A percentile compares a stretch with the other conserved stretches of the same genome.
These are phyloP conservation scores for Cyclotella atomus DNA, from an alignment of 108 stramenopile species.

Conservation along the genomic window DNA sequence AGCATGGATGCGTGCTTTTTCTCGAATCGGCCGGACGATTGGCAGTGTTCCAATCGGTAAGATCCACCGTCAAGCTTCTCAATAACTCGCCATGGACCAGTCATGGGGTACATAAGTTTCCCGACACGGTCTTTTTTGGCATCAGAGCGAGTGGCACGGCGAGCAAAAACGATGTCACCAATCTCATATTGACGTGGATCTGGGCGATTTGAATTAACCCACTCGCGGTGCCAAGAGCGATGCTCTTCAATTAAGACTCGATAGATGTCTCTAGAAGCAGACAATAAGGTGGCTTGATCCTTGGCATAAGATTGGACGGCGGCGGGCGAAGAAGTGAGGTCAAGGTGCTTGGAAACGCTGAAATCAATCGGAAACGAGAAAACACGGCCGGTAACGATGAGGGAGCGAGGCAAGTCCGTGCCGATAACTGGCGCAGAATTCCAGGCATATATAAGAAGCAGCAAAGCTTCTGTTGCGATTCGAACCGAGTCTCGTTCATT, in stretches of 20 bases:
- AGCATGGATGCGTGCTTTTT: slow-evolving; percentile 22
- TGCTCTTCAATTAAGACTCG: slow-evolving; percentile 15
- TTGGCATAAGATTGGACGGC: slow-evolving; percentile 5
- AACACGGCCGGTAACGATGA: slow-evolving; percentile 25
- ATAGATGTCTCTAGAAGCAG: background rate
- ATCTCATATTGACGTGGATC: background rate
- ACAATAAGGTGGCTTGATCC: background rate
- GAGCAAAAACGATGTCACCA: slow-evolving; percentile 11
- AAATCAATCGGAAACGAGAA: slow-evolving; percentile 43
- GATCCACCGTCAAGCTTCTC: slow-evolving; percentile 15
- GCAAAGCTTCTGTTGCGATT: background rate
- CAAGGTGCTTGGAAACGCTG: background rate
- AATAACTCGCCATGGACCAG: slow-evolving; percentile 21
- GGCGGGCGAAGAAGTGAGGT: background rate
- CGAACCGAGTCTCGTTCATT: slow-evolving; percentile 15
- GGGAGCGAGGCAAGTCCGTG: slow-evolving; percentile 13
- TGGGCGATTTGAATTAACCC: background rate
- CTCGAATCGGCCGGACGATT: background rate
- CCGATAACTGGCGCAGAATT: slow-evolving; percentile 29
- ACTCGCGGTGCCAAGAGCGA: slow-evolving; percentile 1
- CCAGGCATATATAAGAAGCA: slow-evolving; percentile 32
- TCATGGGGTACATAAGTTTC: slow-evolving; percentile 4
- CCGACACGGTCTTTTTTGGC: background rate
- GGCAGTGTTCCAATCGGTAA: slow-evolving; percentile 5
- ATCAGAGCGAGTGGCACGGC: background rate